Evolutionary conservation across 1,139 yeast genomes (phyloP), one percentile per base, ranked within the genome.

Genomic region (Komagataea norvegica): DNA sequence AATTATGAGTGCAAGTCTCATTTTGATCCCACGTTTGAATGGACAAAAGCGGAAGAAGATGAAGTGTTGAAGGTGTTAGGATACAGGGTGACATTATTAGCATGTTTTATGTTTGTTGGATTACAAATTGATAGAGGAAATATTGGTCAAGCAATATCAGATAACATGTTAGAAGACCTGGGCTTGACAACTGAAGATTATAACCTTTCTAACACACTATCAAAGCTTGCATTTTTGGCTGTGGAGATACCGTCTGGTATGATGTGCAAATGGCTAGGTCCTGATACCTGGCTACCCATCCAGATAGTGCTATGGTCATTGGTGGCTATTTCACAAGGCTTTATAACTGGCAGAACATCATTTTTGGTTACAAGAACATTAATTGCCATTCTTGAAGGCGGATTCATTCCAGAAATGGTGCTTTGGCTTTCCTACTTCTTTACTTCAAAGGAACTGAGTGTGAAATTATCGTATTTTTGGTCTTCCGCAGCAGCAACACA

Each of bases 191-290:
- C 75, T 16, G 55, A 68, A 42, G 67, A 74, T 40, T 72, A 68
- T 54, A 75, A 75, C 48, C 50, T 57, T 20, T 79, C 76, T 5
- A 66, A 64, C 43, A 72, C 77, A 11, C 57, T 73, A 27, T 65
- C 65, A 40, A 59, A 65, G 37, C 57, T 68, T 8, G 58, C 70
- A 32, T 75, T 74, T 50, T 54, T 75, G 38, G 51, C 56, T n/a
- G 70, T 76, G 11, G 80, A 75, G 51, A 55, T 75, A 15, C 80
- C 80, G 0, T 73, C 79, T 1, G 79, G 74, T 49, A 56, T 74
- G 47, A 48, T 74, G 16, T 68, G 77, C 10, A 74, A 75, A 49
- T 62, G 60, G 39, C 38, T 74, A 15, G 81, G 80, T 6, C 68
- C 77, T 5, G 79, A 74, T 50, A 47, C 65, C 29, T 75, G 76